Conservation (phyloP, 2,329 filamentous ascomycete genomes). For the Nemania sp. region DNA sequence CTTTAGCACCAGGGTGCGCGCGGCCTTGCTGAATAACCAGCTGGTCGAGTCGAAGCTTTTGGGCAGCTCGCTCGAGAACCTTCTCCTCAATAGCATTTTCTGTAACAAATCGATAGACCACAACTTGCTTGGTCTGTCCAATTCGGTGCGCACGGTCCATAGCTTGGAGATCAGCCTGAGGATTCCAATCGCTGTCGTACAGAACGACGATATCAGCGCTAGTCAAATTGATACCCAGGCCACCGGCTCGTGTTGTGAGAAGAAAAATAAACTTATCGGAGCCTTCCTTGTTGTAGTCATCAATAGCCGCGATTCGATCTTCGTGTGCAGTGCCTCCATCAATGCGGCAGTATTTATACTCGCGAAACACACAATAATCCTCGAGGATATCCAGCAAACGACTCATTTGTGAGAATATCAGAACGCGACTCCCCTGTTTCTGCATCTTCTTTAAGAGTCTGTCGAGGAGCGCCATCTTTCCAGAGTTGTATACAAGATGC, state of each 20-base stretch:
- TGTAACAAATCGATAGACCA: slow-evolving; percentile 95
- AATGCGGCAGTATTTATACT: slow-evolving; percentile 95
- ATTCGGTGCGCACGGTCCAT: slow-evolving; percentile 99
- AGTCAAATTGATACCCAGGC: slow-evolving; percentile 94
- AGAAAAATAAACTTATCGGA: slow-evolving; percentile 98
- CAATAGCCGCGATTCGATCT: slow-evolving; percentile 95
- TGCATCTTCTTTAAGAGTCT: slow-evolving; percentile 84
- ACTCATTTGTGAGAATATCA: slow-evolving; percentile 99
- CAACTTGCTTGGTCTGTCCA: slow-evolving; percentile 96
- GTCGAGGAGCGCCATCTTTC: slow-evolving; percentile 97
- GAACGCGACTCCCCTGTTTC: slow-evolving; percentile 86
- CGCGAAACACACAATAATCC: slow-evolving; percentile 95
- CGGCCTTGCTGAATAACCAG: slow-evolving; percentile 97
- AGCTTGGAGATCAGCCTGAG: slow-evolving; percentile 95
- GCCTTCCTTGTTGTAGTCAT: slow-evolving; percentile 94
- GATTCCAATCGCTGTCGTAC: slow-evolving; percentile 98
- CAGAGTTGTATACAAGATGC: slow-evolving; percentile 88
- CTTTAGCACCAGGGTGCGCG: slow-evolving; percentile 86
- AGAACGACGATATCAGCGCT: slow-evolving; percentile 93
- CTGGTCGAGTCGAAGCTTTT: slow-evolving; percentile 94
- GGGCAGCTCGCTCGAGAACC: slow-evolving; percentile 91
- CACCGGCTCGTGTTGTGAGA: slow-evolving; percentile 92
- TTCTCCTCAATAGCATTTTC: slow-evolving; percentile 99
- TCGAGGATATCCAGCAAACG: slow-evolving; percentile 95
- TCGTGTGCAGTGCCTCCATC: slow-evolving; percentile 96